Evolutionary conservation across 176 grass and related monocot genomes (phyloP).

Genomic region (Ananas comosus): DNA sequence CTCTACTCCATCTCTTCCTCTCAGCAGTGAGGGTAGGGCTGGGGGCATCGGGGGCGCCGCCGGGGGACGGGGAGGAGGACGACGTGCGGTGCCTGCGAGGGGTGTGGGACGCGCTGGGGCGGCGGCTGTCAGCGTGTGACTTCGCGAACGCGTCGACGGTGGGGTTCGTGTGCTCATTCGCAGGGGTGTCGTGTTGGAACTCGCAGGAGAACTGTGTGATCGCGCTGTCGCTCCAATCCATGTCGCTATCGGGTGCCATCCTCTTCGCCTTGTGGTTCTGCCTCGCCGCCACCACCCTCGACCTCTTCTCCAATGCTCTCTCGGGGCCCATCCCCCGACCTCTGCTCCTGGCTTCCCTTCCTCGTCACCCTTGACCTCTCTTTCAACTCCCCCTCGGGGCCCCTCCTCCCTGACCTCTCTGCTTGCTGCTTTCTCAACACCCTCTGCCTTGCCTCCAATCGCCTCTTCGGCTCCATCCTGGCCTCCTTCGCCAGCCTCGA

Average conservation of each 20-base stretch:
- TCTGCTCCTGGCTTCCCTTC: constrained; percentile 80
- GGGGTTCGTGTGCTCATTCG: constrained; percentile 45
- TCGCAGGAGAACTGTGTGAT: constrained; percentile 63
- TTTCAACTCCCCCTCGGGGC: constrained; percentile 38
- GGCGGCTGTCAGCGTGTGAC: constrained; percentile 24
- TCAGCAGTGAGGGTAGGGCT: too few relatives aligned
- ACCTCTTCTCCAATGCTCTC: constrained; percentile 56
- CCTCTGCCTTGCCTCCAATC: constrained; percentile 49
- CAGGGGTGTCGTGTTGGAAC: constrained; percentile 63
- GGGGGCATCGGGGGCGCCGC: too few relatives aligned
- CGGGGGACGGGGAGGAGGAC: constrained; percentile 34
- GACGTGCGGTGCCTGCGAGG: constrained; percentile 51
- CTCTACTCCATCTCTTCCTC: too few relatives aligned
- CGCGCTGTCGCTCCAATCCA: constrained; percentile 32
- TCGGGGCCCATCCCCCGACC: constrained; percentile 24
- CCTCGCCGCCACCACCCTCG: constrained; percentile 41
- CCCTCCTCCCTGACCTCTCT: constrained; percentile 56
- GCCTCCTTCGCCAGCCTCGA: constrained; percentile 40
- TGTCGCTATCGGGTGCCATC: constrained; percentile 46
- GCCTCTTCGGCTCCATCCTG: constrained; percentile 53
- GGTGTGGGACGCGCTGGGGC: constrained; percentile 17
- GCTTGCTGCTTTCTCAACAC: constrained; percentile 66
- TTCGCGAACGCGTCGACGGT: constrained; percentile 38
- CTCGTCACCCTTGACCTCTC: constrained; percentile 69
- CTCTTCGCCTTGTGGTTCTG: constrained; percentile 61